These are phyloP conservation scores for Fraxinus dipetala DNA, from an alignment of 305 asterid genomes.

Conservation along the genomic window DNA sequence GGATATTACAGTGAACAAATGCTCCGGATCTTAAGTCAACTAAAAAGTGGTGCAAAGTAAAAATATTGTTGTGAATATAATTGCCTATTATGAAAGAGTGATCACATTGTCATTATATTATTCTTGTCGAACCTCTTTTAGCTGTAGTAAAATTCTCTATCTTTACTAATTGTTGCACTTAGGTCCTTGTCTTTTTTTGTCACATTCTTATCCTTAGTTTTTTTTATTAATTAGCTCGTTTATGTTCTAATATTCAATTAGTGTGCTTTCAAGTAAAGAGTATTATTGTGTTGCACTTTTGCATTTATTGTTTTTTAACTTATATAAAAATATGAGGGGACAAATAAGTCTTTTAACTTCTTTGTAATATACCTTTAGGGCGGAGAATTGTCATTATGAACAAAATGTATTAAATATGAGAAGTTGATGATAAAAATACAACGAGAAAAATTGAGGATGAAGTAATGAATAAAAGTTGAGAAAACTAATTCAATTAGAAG, in stretches of 20 bases:
- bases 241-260: background rate
- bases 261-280: background rate
- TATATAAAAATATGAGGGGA: background rate
- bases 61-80: background rate
- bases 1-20: background rate
- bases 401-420: background rate
- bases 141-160: background rate
- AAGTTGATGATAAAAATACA: background rate
- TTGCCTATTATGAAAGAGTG: background rate
- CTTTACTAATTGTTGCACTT: background rate
- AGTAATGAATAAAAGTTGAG: too few relatives aligned
- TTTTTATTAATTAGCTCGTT: background rate
- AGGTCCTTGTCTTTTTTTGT: background rate
- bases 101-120: background rate
- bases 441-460: background rate
- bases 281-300: background rate
- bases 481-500: too few relatives aligned
- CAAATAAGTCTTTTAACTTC: background rate
- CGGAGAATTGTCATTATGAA: background rate
- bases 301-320: background rate
- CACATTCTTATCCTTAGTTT: background rate
- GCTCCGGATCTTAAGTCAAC: background rate
- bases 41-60: background rate
- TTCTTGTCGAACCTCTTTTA: background rate
- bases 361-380: background rate